These are phyloP conservation scores for Backusella sp. DNA, from an alignment of 192 early-diverging fungal genomes.

Conservation along the genomic window DNA sequence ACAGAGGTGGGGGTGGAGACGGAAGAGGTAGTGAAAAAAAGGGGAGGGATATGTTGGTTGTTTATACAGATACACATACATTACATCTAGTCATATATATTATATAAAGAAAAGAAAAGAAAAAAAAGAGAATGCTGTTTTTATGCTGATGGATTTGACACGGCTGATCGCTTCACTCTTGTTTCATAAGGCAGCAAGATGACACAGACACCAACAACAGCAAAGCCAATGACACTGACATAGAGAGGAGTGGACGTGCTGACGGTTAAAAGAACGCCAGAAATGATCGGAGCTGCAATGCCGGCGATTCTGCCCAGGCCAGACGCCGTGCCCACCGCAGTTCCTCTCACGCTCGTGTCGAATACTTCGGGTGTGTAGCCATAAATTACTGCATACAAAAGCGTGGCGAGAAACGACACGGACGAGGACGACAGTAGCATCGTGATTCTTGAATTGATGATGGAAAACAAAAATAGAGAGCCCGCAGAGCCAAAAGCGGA, in stretches of 20 bases:
- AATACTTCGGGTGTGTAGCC: slow-evolving; percentile 90
- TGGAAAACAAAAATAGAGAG: slow-evolving; percentile 68
- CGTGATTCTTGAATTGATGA: slow-evolving; percentile 48
- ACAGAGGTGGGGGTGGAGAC: neutral
- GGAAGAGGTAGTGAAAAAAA: neutral
- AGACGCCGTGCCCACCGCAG: slow-evolving; percentile 75
- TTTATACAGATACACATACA: neutral
- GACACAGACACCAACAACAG: slow-evolving; percentile 59
- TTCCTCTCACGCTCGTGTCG: slow-evolving; percentile 71
- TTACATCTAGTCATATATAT: neutral
- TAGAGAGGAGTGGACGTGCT: slow-evolving; percentile 65
- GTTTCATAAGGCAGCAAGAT: slow-evolving; percentile 73
- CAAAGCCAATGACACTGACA: slow-evolving; percentile 57
- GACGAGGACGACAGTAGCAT: slow-evolving; percentile 61
- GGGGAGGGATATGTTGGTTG: too few species aligned
- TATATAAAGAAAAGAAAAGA: neutral
- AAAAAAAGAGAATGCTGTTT: neutral
- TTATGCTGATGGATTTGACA: neutral
- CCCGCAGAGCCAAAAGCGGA: slow-evolving; percentile 70
- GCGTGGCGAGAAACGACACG: slow-evolving; percentile 63
- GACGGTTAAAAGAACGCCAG: slow-evolving; percentile 62
- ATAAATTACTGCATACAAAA: slow-evolving; percentile 87
- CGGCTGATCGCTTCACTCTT: neutral
- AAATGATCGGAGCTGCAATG: slow-evolving; percentile 70
- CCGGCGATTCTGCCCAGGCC: slow-evolving; percentile 74